Conservation (phyloP, 495 filamentous ascomycete genomes). For the Entonaema liquescens region DNA sequence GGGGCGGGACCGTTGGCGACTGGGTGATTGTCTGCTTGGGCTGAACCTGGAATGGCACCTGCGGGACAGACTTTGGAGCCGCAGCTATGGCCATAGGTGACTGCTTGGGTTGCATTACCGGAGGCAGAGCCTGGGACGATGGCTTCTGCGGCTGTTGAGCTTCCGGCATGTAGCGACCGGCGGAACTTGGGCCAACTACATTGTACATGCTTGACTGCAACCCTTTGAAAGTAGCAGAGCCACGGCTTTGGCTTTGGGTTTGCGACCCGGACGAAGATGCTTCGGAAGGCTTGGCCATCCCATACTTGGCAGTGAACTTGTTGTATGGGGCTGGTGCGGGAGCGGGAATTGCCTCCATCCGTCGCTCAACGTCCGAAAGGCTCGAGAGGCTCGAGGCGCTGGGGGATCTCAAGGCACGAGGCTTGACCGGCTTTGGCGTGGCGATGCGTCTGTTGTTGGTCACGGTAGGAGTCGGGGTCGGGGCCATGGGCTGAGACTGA, state of each 20-base stretch:
- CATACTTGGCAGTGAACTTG: no score
- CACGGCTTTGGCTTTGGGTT: background rate
- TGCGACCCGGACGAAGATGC: background rate
- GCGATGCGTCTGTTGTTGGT: no score
- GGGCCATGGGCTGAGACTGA: background rate
- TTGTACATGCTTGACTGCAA: background rate
- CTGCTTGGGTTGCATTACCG: background rate
- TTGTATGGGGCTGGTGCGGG: no score
- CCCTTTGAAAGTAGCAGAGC: background rate
- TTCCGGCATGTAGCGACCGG: background rate
- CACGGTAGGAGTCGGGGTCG: no score
- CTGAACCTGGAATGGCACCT: no score
- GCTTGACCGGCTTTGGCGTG: no score
- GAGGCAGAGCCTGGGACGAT: background rate
- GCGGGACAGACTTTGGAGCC: background rate
- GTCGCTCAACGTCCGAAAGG: no score
- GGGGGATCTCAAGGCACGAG: no score
- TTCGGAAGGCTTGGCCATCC: background rate
- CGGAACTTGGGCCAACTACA: background rate
- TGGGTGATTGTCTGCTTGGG: no score
- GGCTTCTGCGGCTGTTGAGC: background rate
- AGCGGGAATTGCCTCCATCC: no score
- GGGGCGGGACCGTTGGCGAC: no score
- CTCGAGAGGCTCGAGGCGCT: no score
- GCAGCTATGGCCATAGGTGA: background rate